phyloP scores from a whole-genome alignment of 768 basidiomycete species.

The Tylopilus vinaceipallidus region DNA sequence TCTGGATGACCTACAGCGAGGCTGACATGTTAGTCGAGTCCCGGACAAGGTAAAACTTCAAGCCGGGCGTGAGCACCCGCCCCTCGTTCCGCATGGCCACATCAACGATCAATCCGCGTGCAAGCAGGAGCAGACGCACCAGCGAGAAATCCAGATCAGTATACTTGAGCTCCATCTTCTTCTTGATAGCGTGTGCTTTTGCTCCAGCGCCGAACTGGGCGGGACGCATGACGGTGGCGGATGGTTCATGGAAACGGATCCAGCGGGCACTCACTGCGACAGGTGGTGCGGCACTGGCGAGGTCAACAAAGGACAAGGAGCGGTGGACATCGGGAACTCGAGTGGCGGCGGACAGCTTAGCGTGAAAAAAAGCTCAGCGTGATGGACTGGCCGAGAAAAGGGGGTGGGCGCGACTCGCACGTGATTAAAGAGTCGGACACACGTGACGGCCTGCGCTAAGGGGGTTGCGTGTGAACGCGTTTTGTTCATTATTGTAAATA shows the following conservation, averaged over 20 bases:
- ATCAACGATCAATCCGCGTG: neutral
- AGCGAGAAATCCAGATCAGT: constrained; percentile 76
- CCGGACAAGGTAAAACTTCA: constrained; percentile 61
- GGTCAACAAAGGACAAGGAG: too few species aligned
- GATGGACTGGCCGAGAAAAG: too few species aligned
- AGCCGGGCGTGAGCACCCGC: constrained; percentile 66
- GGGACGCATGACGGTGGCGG: constrained; percentile 38
- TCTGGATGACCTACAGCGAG: constrained; percentile 27
- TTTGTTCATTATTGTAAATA: too few species aligned
- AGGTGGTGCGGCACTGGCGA: too few species aligned
- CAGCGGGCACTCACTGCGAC: too few species aligned
- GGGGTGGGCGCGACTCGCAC: too few species aligned
- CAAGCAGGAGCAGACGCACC: constrained; percentile 40
- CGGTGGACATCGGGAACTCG: too few species aligned
- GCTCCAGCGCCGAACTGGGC: constrained; percentile 56
- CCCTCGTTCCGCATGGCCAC: constrained; percentile 45
- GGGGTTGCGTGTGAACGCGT: too few species aligned
- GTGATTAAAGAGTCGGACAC: too few species aligned
- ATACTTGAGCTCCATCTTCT: constrained; percentile 71
- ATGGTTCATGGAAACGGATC: constrained; percentile 23
- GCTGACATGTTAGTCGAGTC: constrained; percentile 31
- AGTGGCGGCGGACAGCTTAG: too few species aligned
- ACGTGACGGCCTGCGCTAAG: too few species aligned
- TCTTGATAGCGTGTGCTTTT: constrained; percentile 75
- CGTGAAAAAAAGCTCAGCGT: too few species aligned